Evolutionary conservation across 2,329 filamentous ascomycete genomes (phyloP).

Genomic region (Gnomoniopsis smithogilvyi): DNA sequence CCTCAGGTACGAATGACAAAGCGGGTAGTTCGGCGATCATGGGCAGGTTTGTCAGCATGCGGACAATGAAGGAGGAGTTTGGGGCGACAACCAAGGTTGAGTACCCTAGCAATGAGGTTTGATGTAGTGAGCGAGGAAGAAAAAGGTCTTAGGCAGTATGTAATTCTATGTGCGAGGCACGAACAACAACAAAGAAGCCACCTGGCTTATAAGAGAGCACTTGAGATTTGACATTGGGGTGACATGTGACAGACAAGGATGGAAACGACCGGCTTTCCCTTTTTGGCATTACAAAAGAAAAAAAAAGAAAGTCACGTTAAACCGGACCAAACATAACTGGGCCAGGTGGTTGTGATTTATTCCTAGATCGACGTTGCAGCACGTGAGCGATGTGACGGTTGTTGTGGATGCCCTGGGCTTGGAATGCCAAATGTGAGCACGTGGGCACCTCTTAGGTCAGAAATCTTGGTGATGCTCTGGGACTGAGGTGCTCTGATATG

Average conservation of each 20-base stretch:
- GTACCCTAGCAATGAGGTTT: slow-evolving; percentile 71
- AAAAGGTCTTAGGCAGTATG: no score
- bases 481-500: background rate
- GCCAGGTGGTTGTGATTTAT: background rate
- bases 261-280: background rate
- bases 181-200: no score
- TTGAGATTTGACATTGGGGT: background rate
- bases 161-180: no score
- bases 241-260: background rate
- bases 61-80: slow-evolving; percentile 69
- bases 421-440: slow-evolving; percentile 1
- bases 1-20: slow-evolving; percentile 69
- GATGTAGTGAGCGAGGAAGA: slow-evolving; percentile 13
- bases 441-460: slow-evolving; percentile 16
- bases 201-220: no score
- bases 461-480: background rate
- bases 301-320: background rate
- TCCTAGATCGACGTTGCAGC: background rate
- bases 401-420: background rate
- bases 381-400: slow-evolving; percentile 2
- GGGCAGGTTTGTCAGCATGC: slow-evolving; percentile 47
- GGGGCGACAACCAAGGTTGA: slow-evolving; percentile 56
- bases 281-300: background rate
- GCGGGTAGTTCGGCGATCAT: slow-evolving; percentile 49
- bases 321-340: background rate